Conservation (phyloP, 257 asterid species). For the Thymus quinquecostatus region DNA sequence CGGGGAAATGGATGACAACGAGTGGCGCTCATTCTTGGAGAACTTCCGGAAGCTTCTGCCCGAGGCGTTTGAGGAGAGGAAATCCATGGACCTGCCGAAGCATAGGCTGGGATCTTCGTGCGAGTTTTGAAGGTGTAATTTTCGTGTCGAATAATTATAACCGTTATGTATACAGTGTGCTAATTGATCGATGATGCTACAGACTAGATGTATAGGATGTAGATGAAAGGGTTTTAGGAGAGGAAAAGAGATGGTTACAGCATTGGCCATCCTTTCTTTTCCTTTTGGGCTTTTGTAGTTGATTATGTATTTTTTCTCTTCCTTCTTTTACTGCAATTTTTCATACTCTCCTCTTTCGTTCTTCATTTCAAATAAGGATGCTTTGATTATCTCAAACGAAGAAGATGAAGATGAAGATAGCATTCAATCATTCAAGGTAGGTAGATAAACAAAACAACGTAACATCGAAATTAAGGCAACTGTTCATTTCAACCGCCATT, state of each 20-base stretch:
- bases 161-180: conserved; percentile 19
- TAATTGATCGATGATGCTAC: conserved; percentile 14
- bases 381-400: no score
- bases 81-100: conserved; percentile 68
- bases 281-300: conserved; percentile 36
- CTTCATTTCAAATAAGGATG: conserved; percentile 6
- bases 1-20: conserved; percentile 67
- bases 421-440: neutral
- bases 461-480: no score
- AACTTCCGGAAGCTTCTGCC: conserved; percentile 61
- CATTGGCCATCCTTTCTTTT: conserved; percentile 51
- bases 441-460: neutral
- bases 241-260: conserved; percentile 51
- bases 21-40: conserved; percentile 70
- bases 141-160: conserved; percentile 28
- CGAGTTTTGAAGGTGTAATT: conserved; percentile 56
- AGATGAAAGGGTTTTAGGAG: conserved; percentile 27
- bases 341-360: conserved; percentile 11
- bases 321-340: conserved; percentile 25
- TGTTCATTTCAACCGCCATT: neutral
- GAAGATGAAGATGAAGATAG: no score
- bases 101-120: conserved; percentile 87
- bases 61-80: conserved; percentile 67
- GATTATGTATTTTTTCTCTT: conserved; percentile 21
- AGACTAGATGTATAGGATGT: conserved; percentile 42